These are phyloP conservation scores for Candida sp. DNA, from an alignment of 1,139 yeast species.

Conservation along the genomic window DNA sequence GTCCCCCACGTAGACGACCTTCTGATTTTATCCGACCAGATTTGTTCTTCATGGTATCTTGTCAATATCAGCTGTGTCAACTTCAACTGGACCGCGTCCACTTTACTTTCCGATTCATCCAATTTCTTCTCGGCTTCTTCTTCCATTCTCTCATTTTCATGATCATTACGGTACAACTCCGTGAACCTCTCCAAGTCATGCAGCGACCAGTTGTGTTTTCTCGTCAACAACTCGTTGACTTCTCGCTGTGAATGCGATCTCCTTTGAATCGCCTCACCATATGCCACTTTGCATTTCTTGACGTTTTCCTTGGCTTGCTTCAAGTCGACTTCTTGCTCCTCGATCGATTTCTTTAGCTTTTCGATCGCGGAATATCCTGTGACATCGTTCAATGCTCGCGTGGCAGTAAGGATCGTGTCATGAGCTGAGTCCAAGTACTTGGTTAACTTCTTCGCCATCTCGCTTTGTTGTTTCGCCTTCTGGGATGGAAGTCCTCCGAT, in stretches of 20 bases:
- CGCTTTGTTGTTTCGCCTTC: constrained; percentile 23
- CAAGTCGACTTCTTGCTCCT: constrained; percentile 52
- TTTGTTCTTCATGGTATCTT: constrained; percentile 95
- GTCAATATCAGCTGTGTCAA: constrained; percentile 81
- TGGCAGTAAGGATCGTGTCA: constrained; percentile 68
- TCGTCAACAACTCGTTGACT: constrained; percentile 84
- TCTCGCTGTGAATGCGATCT: constrained; percentile 82
- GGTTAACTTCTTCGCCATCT: constrained; percentile 41
- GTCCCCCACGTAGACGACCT: constrained; percentile 98
- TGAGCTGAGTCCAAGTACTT: constrained; percentile 66
- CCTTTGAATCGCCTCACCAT: constrained; percentile 65
- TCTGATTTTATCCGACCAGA: constrained; percentile 97
- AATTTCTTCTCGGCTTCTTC: constrained; percentile 53
- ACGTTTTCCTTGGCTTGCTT: constrained; percentile 53
- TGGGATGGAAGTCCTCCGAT: constrained; percentile 36
- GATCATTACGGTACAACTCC: constrained; percentile 78
- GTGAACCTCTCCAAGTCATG: constrained; percentile 86
- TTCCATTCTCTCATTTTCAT: constrained; percentile 70
- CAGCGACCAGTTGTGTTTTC: constrained; percentile 84
- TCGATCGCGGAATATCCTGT: constrained; percentile 93
- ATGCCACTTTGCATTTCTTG: constrained; percentile 51
- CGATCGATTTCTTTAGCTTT: constrained; percentile 65
- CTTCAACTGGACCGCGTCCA: constrained; percentile 72
- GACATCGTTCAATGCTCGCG: constrained; percentile 81
- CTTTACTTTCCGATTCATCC: constrained; percentile 60